phyloP scores from a whole-genome alignment of 1,284 basidiomycete genomes.

The Xerocomus minutiporus region DNA sequence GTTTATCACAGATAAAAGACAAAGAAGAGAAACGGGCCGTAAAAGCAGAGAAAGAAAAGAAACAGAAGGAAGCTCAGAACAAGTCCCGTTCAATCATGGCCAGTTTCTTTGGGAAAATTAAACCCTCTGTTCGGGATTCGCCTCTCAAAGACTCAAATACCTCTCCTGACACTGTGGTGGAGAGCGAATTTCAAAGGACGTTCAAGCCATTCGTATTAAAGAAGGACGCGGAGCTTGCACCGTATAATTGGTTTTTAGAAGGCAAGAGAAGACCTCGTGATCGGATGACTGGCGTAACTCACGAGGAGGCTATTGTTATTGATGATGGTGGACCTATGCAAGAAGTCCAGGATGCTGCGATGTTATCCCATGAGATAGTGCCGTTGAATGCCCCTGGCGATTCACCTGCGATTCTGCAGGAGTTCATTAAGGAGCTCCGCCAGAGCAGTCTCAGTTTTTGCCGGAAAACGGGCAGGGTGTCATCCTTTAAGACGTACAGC shows the following conservation, averaged over 20 bases:
- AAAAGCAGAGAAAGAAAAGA: slow-evolving; percentile 55
- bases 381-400: neutral
- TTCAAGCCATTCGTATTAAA: slow-evolving; percentile 78
- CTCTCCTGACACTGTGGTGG: slow-evolving; percentile 40
- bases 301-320: slow-evolving; percentile 50
- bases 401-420: slow-evolving; percentile 14
- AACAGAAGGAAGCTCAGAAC: slow-evolving; percentile 60
- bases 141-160: slow-evolving; percentile 33
- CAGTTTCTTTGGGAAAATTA: slow-evolving; percentile 67
- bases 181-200: slow-evolving; percentile 64
- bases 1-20: slow-evolving; percentile 53
- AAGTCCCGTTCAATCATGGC: slow-evolving; percentile 73
- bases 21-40: slow-evolving; percentile 60
- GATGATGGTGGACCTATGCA: slow-evolving; percentile 39
- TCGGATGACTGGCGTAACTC: slow-evolving; percentile 21
- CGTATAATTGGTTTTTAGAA: slow-evolving; percentile 61
- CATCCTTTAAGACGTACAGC: slow-evolving; percentile 34
- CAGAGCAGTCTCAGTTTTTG: slow-evolving; percentile 5
- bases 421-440: slow-evolving; percentile 15
- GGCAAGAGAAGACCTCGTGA: slow-evolving; percentile 28
- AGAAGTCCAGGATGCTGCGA: slow-evolving; percentile 19
- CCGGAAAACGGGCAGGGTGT: slow-evolving; percentile 4
- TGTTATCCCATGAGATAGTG: neutral
- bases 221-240: slow-evolving; percentile 67
- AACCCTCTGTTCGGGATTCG: slow-evolving; percentile 30